A percentile compares a stretch with the other conserved stretches of the same genome.
phyloP scores from a whole-genome alignment of 345 rosid genomes.

The Aquilaria yunnanensis region DNA sequence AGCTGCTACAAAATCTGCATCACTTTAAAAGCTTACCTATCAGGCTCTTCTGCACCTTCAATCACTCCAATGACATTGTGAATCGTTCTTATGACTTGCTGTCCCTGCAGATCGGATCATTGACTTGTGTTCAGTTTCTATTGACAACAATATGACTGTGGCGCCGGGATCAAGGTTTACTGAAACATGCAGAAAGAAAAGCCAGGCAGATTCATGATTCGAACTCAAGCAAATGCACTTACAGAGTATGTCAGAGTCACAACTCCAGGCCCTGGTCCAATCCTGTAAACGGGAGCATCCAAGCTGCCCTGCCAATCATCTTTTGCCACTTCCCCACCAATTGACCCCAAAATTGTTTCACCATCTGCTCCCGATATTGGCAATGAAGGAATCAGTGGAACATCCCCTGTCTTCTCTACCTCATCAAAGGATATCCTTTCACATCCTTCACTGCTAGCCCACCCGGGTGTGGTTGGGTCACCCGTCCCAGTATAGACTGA shows the following conservation, averaged over 20 bases:
- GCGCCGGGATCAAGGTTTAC: too few species aligned
- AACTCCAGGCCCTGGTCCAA: conserved; percentile 80
- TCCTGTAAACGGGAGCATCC: conserved; percentile 46
- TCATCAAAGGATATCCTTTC: conserved; percentile 63
- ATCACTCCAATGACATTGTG: conserved; percentile 79
- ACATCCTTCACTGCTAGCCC: conserved; percentile 65
- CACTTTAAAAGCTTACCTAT: conserved; percentile 36
- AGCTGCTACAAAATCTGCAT: too few species aligned
- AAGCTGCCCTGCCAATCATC: conserved; percentile 63
- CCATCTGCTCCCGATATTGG: conserved; percentile 71
- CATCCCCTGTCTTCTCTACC: conserved; percentile 42
- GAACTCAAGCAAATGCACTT: conserved; percentile 12
- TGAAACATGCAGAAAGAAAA: too few species aligned
- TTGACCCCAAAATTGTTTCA: conserved; percentile 46
- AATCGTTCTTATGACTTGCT: conserved; percentile 46
- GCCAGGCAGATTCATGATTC: background rate
- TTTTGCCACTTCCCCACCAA: conserved; percentile 43
- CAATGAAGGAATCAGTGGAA: conserved; percentile 66
- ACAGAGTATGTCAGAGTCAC: conserved; percentile 58
- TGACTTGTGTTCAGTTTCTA: too few species aligned
- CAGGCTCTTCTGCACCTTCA: conserved; percentile 78
- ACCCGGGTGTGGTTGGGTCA: conserved; percentile 82
- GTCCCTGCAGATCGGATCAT: conserved; percentile 43
- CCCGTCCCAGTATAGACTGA: conserved; percentile 53
- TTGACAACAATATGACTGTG: too few species aligned